Evolutionary conservation across 2,329 filamentous ascomycete genomes (phyloP), one percentile per base, ranked within the genome.

Genomic region (Fusarium lyarnte): DNA sequence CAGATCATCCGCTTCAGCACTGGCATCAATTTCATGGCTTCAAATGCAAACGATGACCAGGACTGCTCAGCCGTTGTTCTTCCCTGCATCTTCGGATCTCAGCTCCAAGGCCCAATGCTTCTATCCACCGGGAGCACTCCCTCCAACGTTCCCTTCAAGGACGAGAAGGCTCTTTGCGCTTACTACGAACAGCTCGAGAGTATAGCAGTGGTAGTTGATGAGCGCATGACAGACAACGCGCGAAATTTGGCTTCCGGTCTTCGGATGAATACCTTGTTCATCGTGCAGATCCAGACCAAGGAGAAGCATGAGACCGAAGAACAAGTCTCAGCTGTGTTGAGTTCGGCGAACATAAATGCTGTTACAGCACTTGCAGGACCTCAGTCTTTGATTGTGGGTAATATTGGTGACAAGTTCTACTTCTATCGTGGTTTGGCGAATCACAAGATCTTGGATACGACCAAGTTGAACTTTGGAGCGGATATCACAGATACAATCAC

Each of bases 181-280:
- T 69, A 69, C 8, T 69, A 69, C 3, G 29, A 69, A 0, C 29
- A 42, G 2, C 13, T 69, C 0, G 66, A 69, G 3, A 63, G 29
- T 7, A n/a, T 69, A 9, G 35, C 19, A 0, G 64, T 69, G 2
- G 29, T 69, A 0, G 64, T 69, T 0, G 58, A 69, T 11, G 64
- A 69, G 11, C 35, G 39, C 8, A 69, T 69, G 64, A 69, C 66
- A 0, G 66, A 69, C 2, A 69, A 69, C 35, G 64, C 66, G 11
- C 64, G 66, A 17, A 69, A 69, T 13, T 8, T 69, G n/a, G 49
- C 66, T 3, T 33, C 64, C 0, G 17, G 45, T 3, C 8, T 58
- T 2, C 16, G 64, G 23, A 23, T 69, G 3, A 69, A 69, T 16
- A 66, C 66, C 0, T 2, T 69, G 6, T 69, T 64, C 49, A 42